Evolutionary conservation across 2,329 filamentous ascomycete genomes (phyloP), one percentile per base, ranked within the genome.

Genomic region (Alternaria longipes): DNA sequence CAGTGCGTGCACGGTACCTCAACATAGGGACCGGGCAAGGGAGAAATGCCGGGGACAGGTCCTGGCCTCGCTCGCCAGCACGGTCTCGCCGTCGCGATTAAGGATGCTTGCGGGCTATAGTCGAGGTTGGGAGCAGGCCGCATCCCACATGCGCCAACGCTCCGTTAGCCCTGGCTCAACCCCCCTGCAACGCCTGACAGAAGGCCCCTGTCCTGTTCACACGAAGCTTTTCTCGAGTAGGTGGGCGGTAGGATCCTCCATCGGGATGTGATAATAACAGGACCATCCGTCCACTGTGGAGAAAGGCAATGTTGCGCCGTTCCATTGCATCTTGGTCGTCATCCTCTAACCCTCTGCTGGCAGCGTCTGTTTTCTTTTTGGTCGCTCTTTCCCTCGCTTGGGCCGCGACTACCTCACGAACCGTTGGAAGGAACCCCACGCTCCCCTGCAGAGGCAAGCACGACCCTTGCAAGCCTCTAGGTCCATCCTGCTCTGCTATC

Each of bases 381-480:
- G 49, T 56, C 63, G 64, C 61, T 64, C 62, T 60, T 72, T 69
- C 68, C 65, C 63, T 71, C 69, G 68, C 68, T 70, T 67, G 67
- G 54, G 46, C 58, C 64, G 63, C 68, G 50, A 64, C 60, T 64
- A 46, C 67, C 61, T 68, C 64, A 62, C 57, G 59, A 60, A 68
- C 73, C 73, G 72, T 75, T 76, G 72, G 65, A 63, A 65, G 55
- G 56, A 58, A 67, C 63, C 62, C 60, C 63, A 61, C 65, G 59
- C 57, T 67, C 66, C 69, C 72, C 67, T 71, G 56, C 56, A 46
- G 51, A 60, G 59, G 59, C 70, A 73, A 64, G 71, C 68, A 66
- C 68, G 61, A 73, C 69, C 74, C 76, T 77, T 75, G 74, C 72
- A 68, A 64, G 44, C 63, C 54, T 61, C 52, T 63, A 53, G 54